Percentiles rank a stretch among this genome's conserved stretches.
Evolutionary conservation across 768 basidiomycete species (phyloP).

Genomic region (Calocybe indica): DNA sequence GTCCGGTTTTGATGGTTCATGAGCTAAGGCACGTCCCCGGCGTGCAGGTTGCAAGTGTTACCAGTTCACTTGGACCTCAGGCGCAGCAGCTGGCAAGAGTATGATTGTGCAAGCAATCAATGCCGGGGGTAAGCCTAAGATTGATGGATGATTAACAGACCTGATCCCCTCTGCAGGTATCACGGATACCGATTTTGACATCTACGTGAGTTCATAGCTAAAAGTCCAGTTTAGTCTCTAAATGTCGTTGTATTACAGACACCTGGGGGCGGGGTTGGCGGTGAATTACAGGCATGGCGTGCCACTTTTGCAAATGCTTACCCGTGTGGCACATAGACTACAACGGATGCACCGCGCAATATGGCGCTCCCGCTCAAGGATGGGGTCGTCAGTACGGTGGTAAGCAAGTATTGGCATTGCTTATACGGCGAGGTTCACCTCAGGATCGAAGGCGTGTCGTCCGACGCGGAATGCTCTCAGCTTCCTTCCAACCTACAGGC

Average conservation of each 20-base stretch:
- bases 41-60: slow-evolving; percentile 6
- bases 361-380: slow-evolving; percentile 6
- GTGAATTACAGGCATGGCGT: background rate
- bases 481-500: slow-evolving; percentile 5
- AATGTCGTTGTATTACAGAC: slow-evolving; percentile 1
- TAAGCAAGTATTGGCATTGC: too few relatives aligned
- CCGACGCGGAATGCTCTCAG: slow-evolving; percentile 5
- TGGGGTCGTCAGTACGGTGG: slow-evolving; percentile 8
- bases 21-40: background rate
- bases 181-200: slow-evolving; percentile 6
- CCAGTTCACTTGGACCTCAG: slow-evolving; percentile 8
- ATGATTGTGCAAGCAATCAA: slow-evolving; percentile 9
- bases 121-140: too few relatives aligned
- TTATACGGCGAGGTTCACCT: too few relatives aligned
- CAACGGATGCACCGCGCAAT: slow-evolving; percentile 8
- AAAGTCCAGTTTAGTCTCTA: background rate
- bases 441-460: slow-evolving; percentile 1
- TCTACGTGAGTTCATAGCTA: slow-evolving; percentile 1
- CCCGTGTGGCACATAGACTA: background rate
- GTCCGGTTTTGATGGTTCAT: background rate
- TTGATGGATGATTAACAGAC: too few relatives aligned
- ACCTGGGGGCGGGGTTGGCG: slow-evolving; percentile 7
- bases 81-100: slow-evolving; percentile 6
- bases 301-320: background rate
- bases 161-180: too few relatives aligned